Evolutionary conservation across 2,329 filamentous ascomycete genomes (phyloP).

Genomic region (Ophiostoma quercus): DNA sequence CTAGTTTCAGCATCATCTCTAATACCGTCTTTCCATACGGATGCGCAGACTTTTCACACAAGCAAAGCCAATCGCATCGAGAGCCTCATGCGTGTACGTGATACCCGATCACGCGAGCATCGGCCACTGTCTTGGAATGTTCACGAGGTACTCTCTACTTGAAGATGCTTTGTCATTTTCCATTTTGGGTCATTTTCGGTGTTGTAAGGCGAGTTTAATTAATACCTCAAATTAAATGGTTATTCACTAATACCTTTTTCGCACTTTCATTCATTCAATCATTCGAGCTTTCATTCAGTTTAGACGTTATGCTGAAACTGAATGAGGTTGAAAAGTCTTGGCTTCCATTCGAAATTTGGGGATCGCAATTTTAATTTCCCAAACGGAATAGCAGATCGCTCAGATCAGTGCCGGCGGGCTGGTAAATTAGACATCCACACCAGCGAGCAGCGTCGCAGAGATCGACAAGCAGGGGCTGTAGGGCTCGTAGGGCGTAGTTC

Average conservation of each 20-base stretch:
- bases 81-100: too few relatives aligned
- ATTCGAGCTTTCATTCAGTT: too few relatives aligned
- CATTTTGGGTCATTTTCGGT: too few relatives aligned
- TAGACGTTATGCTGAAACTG: too few relatives aligned
- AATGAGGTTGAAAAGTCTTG: not conserved
- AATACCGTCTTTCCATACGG: too few relatives aligned
- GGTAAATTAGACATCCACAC: conserved; percentile 8
- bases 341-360: conserved; percentile 2
- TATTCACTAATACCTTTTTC: not conserved
- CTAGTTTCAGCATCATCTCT: too few relatives aligned
- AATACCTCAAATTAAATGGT: not conserved
- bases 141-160: too few relatives aligned
- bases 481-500: not conserved
- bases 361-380: not conserved
- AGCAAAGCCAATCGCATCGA: too few relatives aligned
- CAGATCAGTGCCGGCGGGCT: not conserved
- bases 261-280: too few relatives aligned
- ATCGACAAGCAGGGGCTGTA: conserved; percentile 1
- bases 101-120: not conserved
- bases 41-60: too few relatives aligned
- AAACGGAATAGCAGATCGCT: not conserved
- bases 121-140: not conserved
- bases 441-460: not conserved
- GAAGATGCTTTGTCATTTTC: too few relatives aligned
- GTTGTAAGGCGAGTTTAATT: not conserved